phyloP scores from a whole-genome alignment of 2,329 filamentous ascomycete genomes.

The Cercospora sp. region DNA sequence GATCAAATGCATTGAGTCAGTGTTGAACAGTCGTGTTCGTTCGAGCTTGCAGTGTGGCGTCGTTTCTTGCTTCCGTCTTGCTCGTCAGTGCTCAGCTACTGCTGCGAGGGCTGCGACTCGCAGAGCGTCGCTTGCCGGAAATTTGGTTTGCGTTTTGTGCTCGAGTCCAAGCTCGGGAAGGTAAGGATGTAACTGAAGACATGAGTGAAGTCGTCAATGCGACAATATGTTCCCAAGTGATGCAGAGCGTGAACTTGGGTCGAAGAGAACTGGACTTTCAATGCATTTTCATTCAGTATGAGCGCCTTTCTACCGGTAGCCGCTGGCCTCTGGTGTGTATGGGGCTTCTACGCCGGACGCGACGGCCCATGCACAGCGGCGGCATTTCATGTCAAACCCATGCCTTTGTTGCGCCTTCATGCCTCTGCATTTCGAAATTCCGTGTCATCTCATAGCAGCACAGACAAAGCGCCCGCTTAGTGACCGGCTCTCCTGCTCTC shows the following conservation, averaged over 20 bases:
- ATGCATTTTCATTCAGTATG: constrained; percentile 30
- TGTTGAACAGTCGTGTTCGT: neutral
- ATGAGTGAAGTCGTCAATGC: neutral
- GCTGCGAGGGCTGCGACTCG: neutral
- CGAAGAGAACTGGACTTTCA: constrained; percentile 17
- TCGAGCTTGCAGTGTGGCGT: neutral
- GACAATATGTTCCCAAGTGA: neutral
- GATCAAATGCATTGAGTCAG: neutral
- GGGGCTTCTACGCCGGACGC: constrained; percentile 13
- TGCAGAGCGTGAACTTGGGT: neutral
- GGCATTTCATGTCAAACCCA: constrained; percentile 16
- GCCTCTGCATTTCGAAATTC: constrained; percentile 22
- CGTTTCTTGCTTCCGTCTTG: neutral
- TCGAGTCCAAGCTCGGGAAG: too few relatives aligned
- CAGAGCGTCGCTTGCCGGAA: neutral
- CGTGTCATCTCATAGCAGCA: constrained; percentile 22
- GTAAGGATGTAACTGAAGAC: too few relatives aligned
- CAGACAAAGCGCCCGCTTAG: constrained; percentile 48
- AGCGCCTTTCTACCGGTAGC: constrained; percentile 22
- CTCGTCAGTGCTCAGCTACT: neutral
- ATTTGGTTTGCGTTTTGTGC: too few relatives aligned
- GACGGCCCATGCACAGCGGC: constrained; percentile 16
- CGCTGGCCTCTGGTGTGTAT: constrained; percentile 13
- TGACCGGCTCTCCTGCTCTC: constrained; percentile 82
- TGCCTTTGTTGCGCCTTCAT: constrained; percentile 26